phyloP scores from a whole-genome alignment of 2,329 filamentous ascomycete genomes.

The Aspergillus alliaceus region DNA sequence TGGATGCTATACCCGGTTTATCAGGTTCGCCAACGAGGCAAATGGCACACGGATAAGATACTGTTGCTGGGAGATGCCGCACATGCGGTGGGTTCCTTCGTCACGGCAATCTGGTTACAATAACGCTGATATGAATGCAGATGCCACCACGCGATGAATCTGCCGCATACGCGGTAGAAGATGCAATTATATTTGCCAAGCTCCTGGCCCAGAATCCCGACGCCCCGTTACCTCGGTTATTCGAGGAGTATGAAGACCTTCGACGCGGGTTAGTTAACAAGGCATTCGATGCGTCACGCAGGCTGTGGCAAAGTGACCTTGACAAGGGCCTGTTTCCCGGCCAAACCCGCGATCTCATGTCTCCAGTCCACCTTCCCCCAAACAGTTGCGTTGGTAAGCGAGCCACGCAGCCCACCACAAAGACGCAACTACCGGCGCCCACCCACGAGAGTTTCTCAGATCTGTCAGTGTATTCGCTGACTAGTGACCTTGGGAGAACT shows the following conservation, averaged over 20 bases:
- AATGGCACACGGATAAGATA: constrained; percentile 36
- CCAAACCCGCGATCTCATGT: constrained; percentile 5
- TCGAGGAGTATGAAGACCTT: constrained; percentile 31
- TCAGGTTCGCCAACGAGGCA: constrained; percentile 33
- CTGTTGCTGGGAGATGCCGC: constrained; percentile 46
- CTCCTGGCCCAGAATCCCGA: constrained; percentile 28
- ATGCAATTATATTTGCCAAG: constrained; percentile 39
- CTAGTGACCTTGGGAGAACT: not conserved
- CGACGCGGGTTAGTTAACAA: constrained; percentile 35
- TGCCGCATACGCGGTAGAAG: constrained; percentile 42
- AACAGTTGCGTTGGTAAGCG: no score
- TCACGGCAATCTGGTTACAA: not conserved
- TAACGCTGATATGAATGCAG: constrained; percentile 16
- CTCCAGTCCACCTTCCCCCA: not conserved
- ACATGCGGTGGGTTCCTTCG: constrained; percentile 36
- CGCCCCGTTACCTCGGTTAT: constrained; percentile 24
- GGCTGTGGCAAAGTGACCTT: constrained; percentile 4
- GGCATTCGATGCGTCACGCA: constrained; percentile 29
- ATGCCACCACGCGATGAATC: constrained; percentile 47
- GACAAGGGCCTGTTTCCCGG: constrained; percentile 6
- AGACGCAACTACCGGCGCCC: not conserved
- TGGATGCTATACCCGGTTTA: constrained; percentile 44
- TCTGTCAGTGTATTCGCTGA: constrained; percentile 8
- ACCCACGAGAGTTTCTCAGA: constrained; percentile 10
- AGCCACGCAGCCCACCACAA: not conserved